A percentile compares a stretch with the other conserved stretches of the same genome.
These are phyloP conservation scores for Tanozyma kutaoensis DNA, from an alignment of 805 yeast genomes.

Conservation along the genomic window DNA sequence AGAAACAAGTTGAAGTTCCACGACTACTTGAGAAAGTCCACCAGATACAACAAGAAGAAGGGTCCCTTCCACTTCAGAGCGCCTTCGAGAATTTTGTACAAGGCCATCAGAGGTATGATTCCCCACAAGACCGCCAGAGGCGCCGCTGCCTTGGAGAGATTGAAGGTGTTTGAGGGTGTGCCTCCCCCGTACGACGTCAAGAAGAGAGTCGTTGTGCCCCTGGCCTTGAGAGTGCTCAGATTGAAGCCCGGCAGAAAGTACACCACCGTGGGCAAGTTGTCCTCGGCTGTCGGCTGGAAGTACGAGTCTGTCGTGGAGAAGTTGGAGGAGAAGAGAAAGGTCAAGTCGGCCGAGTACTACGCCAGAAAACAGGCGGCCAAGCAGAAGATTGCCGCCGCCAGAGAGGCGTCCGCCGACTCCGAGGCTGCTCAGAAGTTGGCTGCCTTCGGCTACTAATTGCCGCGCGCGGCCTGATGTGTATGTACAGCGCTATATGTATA, in stretches of 20 bases:
- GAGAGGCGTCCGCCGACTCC: conserved; percentile 76
- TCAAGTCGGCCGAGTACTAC: conserved; percentile 97
- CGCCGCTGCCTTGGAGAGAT: conserved; percentile 98
- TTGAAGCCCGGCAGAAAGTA: conserved; percentile 99
- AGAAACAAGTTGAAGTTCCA: conserved; percentile 99
- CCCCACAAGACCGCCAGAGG: conserved; percentile 99
- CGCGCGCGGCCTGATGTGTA: conserved; percentile 3
- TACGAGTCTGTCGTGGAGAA: conserved; percentile 96
- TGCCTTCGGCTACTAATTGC: conserved; percentile 86
- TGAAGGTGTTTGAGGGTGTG: conserved; percentile 98
- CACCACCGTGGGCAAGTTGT: conserved; percentile 95
- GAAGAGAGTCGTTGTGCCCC: conserved; percentile 99
- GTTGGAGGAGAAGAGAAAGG: conserved; percentile 99
- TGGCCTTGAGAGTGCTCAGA: conserved; percentile 97
- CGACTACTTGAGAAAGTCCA: conserved; percentile 98
- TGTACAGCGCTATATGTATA: conserved; percentile 6
- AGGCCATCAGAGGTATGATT: conserved; percentile 99
- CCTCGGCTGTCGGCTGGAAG: conserved; percentile 98
- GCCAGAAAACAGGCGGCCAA: conserved; percentile 95
- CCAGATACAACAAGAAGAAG: conserved; percentile 95
- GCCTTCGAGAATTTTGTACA: conserved; percentile 99
- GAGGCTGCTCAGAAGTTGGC: conserved; percentile 91
- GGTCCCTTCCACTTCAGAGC: conserved; percentile 99
- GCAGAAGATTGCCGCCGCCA: conserved; percentile 84
- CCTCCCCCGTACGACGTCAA: conserved; percentile 99